Evolutionary conservation across 2,329 filamentous ascomycete species (phyloP).

Genomic region (Botrytis aclada): DNA sequence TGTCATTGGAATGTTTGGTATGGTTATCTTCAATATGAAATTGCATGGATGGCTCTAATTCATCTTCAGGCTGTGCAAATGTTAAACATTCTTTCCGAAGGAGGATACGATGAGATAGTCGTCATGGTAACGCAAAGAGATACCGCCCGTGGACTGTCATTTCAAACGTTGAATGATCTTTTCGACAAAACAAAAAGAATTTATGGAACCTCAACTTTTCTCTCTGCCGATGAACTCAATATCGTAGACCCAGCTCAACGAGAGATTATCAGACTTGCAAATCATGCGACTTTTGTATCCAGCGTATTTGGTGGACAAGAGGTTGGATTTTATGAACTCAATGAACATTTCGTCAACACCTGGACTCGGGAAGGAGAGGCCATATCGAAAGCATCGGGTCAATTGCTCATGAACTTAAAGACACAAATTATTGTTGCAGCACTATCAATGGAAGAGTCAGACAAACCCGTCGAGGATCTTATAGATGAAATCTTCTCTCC

Average conservation of each 20-base stretch:
- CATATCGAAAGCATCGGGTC: constrained; percentile 57
- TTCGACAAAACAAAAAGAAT: constrained; percentile 63
- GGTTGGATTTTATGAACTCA: constrained; percentile 61
- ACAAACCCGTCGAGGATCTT: constrained; percentile 50
- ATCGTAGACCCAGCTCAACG: constrained; percentile 51
- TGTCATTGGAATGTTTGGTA: constrained; percentile 60
- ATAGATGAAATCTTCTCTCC: constrained; percentile 58
- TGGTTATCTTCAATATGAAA: constrained; percentile 26
- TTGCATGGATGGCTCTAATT: constrained; percentile 11
- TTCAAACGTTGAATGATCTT: constrained; percentile 57
- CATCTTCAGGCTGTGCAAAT: constrained; percentile 53
- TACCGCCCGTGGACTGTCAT: constrained; percentile 58
- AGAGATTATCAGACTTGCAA: constrained; percentile 60
- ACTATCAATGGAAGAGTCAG: constrained; percentile 52
- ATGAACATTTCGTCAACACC: constrained; percentile 60
- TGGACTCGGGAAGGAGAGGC: constrained; percentile 59
- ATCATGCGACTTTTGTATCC: constrained; percentile 62
- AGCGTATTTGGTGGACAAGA: constrained; percentile 62
- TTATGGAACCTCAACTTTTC: constrained; percentile 51
- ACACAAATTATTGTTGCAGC: constrained; percentile 65
- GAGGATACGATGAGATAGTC: constrained; percentile 54
- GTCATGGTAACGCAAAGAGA: constrained; percentile 54
- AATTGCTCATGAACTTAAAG: constrained; percentile 61
- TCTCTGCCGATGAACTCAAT: constrained; percentile 51
- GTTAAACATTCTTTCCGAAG: constrained; percentile 54